Evolutionary conservation across 768 basidiomycete genomes (phyloP), one percentile per base, ranked within the genome.

Genomic region (Terana coerulea): DNA sequence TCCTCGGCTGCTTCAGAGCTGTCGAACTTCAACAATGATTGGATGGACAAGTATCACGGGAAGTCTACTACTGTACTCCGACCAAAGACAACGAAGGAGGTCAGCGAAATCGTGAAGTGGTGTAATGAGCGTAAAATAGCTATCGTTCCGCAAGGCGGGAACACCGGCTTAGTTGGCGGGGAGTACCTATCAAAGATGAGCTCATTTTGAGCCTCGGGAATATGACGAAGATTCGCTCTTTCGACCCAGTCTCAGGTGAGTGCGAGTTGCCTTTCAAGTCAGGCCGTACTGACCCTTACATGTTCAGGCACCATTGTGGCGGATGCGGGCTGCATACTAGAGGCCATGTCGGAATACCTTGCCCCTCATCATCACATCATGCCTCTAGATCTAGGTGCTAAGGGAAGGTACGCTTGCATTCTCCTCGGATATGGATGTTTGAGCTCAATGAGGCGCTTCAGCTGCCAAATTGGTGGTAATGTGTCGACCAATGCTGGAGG

Each of bases 381-480:
- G 87, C 97, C 97, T 12, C 77, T 97, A 30, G 95, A 98, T 66
- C 75, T 98, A 9, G 95, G 93, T 36, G 94, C 95, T 26, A 98
- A 98, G 72, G 95, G 95, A 67, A 95, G 91, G 91, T 88, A 52
- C 30, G 72, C 64, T 11, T 9, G 11, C 14, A 26, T 25, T 28
- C 19, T 22, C 15, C 11, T 21, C 17, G 3, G 14, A 2, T 34
- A 10, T 34, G 33, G 10, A 34, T n/a, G 10, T n/a, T n/a, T 34
- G 33, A 34, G n/a, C 17, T 34, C 33, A 34, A 34, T n/a, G n/a
- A n/a, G n/a, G 35, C 34, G 15, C 28, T 52, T 29, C 64, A 91
- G 91, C 61, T 99, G 97, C 75, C 95, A 98, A 63, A 95, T 99
- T 57, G 97, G 95, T 42, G 97, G 97, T 29, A 98, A 98, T 67